Evolutionary conservation across 176 grass and related monocot species (phyloP), one percentile per base, ranked within the genome.

Genomic region (Eragrostis nindensis): DNA sequence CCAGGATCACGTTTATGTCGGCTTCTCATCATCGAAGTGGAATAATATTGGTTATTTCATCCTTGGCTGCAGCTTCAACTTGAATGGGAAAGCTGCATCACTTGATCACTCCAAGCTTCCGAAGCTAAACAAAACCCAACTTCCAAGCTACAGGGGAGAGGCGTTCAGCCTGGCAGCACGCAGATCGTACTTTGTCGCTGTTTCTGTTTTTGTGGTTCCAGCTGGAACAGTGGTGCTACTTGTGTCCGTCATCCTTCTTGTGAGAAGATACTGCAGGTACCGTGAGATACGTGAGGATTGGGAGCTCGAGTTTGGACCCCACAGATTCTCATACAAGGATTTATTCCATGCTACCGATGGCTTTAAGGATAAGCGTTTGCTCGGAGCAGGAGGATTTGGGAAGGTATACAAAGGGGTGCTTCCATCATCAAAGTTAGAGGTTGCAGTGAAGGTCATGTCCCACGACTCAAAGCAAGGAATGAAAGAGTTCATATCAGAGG

Each of bases 381-480:
- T 84, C 38, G 82, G 82, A 36, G 52, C 18, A 69, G 82, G 73
- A 39, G 82, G 73, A 1, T 84, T 84, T 47, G 82, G 82, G n/a
- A 84, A 15, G 52, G 82, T 84, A 5, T 77, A 84, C 18, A 84
- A 36, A 68, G 82, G 82, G 7, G 6, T 57, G 10, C 72, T 84
- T 77, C 64, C 82, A 15, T 19, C 61, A 8, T 21, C 27, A 6
- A 84, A 84, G 22, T 6, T 77, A n/a, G 60, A 83, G 39, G 47
- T 83, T 45, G 81, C 71, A 2, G 71, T 83, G 12, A 83, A 83
- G 49, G 75, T 40, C 25, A 47, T 83, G 39, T 83, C 81, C 0
- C 71, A 83, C 16, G 71, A 83, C 0, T 75, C 81, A 6, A 75
- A 40, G 14, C 62, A 83, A n/a, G 81, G 81, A 1, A 17, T 62